Conservation (phyloP, 768 basidiomycete genomes). For the Lactarius trivialis region DNA sequence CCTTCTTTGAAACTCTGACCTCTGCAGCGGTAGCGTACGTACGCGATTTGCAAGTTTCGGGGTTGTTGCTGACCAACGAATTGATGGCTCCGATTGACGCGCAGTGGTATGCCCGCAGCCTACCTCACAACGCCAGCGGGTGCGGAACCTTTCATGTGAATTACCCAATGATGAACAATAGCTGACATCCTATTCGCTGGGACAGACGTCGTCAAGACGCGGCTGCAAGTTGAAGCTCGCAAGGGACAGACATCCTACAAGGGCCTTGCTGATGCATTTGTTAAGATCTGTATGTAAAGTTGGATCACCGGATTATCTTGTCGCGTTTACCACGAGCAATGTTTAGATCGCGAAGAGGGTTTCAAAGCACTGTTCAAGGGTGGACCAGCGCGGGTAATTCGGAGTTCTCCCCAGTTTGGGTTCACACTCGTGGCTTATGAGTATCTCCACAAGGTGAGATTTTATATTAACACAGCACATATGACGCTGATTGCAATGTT, state of each 20-base stretch:
- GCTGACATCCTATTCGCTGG: slow-evolving; percentile 17
- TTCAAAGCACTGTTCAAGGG: slow-evolving; percentile 89
- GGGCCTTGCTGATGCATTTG: slow-evolving; percentile 82
- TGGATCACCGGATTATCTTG: not conserved
- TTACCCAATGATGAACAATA: slow-evolving; percentile 1
- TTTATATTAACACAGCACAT: not conserved
- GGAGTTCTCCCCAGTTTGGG: slow-evolving; percentile 91
- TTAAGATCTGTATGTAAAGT: slow-evolving; percentile 75
- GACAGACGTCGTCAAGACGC: slow-evolving; percentile 94
- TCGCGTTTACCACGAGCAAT: not conserved
- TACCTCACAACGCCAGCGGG: slow-evolving; percentile 90
- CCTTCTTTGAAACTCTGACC: slow-evolving; percentile 81
- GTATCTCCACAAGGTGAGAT: slow-evolving; percentile 54
- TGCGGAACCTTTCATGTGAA: slow-evolving; percentile 30
- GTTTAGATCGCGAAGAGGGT: slow-evolving; percentile 81
- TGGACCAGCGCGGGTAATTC: slow-evolving; percentile 78
- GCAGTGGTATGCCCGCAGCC: slow-evolving; percentile 95
- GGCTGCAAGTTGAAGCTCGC: slow-evolving; percentile 87
- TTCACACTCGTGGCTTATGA: slow-evolving; percentile 84
- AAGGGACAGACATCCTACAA: slow-evolving; percentile 90
- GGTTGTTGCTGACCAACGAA: not conserved
- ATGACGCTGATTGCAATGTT: not conserved
- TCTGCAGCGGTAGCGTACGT: slow-evolving; percentile 80
- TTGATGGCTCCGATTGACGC: slow-evolving; percentile 21
- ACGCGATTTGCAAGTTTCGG: slow-evolving; percentile 5